Conservation (phyloP, 2,329 filamentous ascomycete genomes). For the Colletotrichum chlorophyti region DNA sequence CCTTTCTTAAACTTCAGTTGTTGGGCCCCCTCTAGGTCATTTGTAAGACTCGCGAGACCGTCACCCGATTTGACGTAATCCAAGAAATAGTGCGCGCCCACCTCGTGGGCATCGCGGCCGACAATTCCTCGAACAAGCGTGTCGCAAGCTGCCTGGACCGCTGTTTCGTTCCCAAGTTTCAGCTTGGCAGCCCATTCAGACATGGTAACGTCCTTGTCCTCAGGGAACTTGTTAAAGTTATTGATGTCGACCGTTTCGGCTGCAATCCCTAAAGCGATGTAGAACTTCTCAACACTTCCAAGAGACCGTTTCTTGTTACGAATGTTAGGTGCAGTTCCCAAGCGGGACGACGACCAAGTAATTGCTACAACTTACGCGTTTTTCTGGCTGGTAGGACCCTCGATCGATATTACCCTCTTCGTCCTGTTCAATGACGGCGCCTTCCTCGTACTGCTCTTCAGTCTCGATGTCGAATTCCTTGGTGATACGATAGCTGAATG, state of each 20-base stretch:
- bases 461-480: conserved; percentile 25
- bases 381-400: too few species aligned
- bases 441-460: conserved; percentile 19
- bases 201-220: conserved; percentile 1
- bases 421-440: conserved; percentile 12
- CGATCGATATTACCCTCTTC: too few species aligned
- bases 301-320: too few species aligned
- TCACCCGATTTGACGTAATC: conserved; percentile 31
- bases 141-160: not conserved
- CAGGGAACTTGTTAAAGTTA: not conserved
- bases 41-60: conserved; percentile 32
- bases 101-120: conserved; percentile 31
- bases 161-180: not conserved
- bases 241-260: not conserved
- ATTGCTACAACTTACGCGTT: too few species aligned
- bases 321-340: too few species aligned
- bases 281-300: too few species aligned
- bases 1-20: conserved; percentile 35
- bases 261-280: too few species aligned
- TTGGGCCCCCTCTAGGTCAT: conserved; percentile 31
- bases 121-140: conserved; percentile 21
- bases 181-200: not conserved
- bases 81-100: conserved; percentile 32
- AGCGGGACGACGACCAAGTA: too few species aligned
- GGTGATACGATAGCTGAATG: conserved; percentile 1